Conservation (phyloP, 345 rosid species). For the Salix viminalis region DNA sequence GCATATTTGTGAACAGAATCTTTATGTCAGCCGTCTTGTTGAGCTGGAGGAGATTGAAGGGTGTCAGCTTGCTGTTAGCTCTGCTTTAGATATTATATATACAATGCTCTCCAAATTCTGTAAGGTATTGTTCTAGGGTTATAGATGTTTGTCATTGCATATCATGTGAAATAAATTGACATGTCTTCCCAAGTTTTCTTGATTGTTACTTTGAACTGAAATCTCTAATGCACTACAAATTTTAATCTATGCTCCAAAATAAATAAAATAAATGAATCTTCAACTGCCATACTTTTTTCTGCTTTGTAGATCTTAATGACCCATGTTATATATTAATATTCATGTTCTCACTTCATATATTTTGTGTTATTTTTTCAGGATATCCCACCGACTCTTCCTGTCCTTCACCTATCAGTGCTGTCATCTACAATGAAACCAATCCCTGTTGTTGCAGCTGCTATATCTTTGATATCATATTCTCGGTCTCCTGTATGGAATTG, state of each 20-base stretch:
- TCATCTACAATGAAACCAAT: slow-evolving; percentile 65
- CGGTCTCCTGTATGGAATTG: slow-evolving; percentile 53
- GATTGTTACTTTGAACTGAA: not conserved
- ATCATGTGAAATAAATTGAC: not conserved
- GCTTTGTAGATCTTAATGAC: not conserved
- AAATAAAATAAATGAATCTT: not conserved
- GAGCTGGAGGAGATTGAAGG: slow-evolving; percentile 78
- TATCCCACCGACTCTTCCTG: slow-evolving; percentile 40
- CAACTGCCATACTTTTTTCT: not conserved
- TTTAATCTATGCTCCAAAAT: not conserved
- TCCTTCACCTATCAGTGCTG: slow-evolving; percentile 72
- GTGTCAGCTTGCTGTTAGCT: slow-evolving; percentile 63
- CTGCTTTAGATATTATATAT: slow-evolving; percentile 66
- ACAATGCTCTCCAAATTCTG: slow-evolving; percentile 54
- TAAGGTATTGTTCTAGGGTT: slow-evolving; percentile 40
- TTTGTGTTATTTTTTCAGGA: slow-evolving; percentile 46
- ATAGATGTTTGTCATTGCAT: not conserved
- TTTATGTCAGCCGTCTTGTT: slow-evolving; percentile 55
- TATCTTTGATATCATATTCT: slow-evolving; percentile 71
- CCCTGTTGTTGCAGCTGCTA: slow-evolving; percentile 66
- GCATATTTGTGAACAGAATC: slow-evolving; percentile 45
- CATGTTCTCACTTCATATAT: not conserved
- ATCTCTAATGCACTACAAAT: not conserved
- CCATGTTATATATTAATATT: not conserved
- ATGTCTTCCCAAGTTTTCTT: not conserved